A percentile compares a stretch with the other conserved stretches of the same genome.
phyloP scores from a whole-genome alignment of 148 eudicot species.

The Rhododendron ovatum region DNA sequence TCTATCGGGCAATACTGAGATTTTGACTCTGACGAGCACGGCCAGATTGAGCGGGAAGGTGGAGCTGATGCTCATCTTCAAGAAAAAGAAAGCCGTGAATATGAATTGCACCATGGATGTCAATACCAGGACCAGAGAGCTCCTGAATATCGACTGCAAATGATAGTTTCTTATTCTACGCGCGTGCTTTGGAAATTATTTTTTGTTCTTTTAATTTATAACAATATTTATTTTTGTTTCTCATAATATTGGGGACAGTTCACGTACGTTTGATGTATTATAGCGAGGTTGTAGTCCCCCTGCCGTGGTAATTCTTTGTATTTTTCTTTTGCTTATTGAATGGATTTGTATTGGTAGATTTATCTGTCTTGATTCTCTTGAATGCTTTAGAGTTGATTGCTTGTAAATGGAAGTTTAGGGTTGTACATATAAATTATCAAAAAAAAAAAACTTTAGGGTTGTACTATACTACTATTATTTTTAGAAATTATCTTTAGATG shows the following conservation, averaged over 20 bases:
- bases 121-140: neutral
- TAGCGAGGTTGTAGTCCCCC: neutral
- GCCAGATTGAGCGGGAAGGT: conserved; percentile 18
- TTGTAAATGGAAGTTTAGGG: too few relatives aligned
- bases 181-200: neutral
- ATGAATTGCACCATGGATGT: conserved; percentile 16
- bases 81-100: conserved; percentile 12
- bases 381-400: too few relatives aligned
- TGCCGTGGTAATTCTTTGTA: neutral
- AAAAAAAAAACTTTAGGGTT: too few relatives aligned
- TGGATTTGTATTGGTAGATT: neutral
- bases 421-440: too few relatives aligned
- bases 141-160: neutral
- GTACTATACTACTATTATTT: neutral
- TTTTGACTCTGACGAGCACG: neutral
- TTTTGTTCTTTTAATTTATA: neutral
- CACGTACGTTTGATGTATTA: neutral
- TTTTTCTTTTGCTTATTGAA: neutral
- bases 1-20: neutral
- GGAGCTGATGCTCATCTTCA: neutral
- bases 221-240: neutral
- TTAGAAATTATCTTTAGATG: neutral
- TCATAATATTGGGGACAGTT: neutral
- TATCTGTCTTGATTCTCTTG: too few relatives aligned
- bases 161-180: neutral